Evolutionary conservation across 2,329 filamentous ascomycete species (phyloP), one percentile per base, ranked within the genome.

Genomic region (Sporothrix pallida): DNA sequence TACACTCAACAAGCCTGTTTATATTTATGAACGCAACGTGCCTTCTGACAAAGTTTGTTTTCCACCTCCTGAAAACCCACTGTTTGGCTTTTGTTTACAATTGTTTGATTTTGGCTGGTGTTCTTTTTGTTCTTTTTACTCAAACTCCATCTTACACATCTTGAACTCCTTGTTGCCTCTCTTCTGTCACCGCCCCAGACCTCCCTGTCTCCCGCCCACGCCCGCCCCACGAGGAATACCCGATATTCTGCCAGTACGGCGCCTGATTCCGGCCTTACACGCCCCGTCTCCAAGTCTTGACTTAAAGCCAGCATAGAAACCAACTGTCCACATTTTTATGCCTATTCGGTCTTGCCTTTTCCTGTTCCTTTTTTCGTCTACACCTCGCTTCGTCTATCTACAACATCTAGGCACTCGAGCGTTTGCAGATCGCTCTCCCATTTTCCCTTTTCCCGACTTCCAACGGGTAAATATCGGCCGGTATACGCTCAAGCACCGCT

Each of bases 261-360:
- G 69, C 42, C 15, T 62, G 8, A 9, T 10, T 48, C 69, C 69
- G 37, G n/a, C 2, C 44, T 31, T 54, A 17, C 9, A 69, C 46
- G 17, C 13, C 37, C n/a, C n/a, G 31, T 48, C 42, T 17, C 37
- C 50, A 42, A 7, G 9, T 48, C 54, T 2, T 26, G n/a, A 26
- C 15, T n/a, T 58, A 26, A 26, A 44, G 65, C 23, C 37, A 37
- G 5, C 6, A 48, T 12, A 71, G 37, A 42, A 48, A 60, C 52
- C 37, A 31, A 60, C 7, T 15, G 8, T 46, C 15, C 20, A 48
- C 71, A 73, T 75, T 78, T 10, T 54, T 48, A 17, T 71, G 54
- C 69, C 31, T 26, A 60, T 54, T 37, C 31, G 31, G 31, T 37
- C 31, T 37, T 37, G 31, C 31, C 31, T 37, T 37, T 37, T 37